Evolutionary conservation across 305 asterid genomes (phyloP).

Genomic region (Fraxinus latifolia): DNA sequence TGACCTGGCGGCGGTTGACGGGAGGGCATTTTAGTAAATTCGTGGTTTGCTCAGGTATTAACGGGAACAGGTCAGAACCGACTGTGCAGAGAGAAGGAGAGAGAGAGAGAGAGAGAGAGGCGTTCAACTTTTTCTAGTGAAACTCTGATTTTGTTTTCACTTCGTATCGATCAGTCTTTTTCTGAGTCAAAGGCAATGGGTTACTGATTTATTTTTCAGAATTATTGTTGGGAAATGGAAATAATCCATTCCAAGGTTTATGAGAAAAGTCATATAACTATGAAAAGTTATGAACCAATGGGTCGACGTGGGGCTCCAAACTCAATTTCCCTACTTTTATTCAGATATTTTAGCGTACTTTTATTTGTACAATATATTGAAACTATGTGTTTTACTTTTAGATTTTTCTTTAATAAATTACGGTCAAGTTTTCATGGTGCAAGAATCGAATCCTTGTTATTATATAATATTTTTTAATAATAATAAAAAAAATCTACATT

Average conservation of each 20-base stretch:
- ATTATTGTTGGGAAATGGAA: constrained; percentile 9
- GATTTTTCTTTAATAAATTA: not conserved
- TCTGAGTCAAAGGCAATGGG: not conserved
- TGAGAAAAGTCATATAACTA: not conserved
- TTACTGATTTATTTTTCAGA: not conserved
- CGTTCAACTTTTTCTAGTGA: not conserved
- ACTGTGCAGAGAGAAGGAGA: constrained; percentile 11
- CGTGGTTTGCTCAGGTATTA: not conserved
- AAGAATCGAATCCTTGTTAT: not conserved
- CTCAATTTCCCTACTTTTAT: not conserved
- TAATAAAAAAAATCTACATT: not conserved
- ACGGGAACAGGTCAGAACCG: constrained; percentile 29
- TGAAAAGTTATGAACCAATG: constrained; percentile 17
- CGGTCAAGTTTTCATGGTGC: not conserved
- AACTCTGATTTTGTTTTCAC: not conserved
- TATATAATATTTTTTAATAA: not conserved
- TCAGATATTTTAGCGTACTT: not conserved
- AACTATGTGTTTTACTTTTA: not conserved
- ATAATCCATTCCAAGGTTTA: not conserved
- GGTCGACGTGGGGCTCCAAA: constrained; percentile 20
- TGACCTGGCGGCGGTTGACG: constrained; percentile 39
- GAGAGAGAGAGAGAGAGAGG: constrained; percentile 20
- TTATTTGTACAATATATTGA: no score
- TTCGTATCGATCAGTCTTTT: constrained; percentile 5
- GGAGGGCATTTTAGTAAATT: constrained; percentile 59